phyloP scores from a whole-genome alignment of 78 protist species.

The slime mould (Dictyostelium discoideum) region DNA sequence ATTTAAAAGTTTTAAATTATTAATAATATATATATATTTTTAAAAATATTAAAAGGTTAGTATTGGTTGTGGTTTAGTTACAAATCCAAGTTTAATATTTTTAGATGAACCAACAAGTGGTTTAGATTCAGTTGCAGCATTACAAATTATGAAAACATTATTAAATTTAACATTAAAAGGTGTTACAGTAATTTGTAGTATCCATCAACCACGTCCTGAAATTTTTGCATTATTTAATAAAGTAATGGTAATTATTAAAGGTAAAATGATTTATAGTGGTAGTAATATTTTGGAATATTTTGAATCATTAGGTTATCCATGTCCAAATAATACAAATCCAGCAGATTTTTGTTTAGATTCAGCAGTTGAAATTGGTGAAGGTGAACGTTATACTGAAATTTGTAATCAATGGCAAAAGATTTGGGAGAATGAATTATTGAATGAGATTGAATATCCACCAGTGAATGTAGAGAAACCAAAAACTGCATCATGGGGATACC shows the following conservation, averaged over 20 bases:
- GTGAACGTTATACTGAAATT: slow-evolving; percentile 16
- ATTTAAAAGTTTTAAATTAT: too few species aligned
- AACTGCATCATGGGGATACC: neutral
- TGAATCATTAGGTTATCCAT: slow-evolving; percentile 20
- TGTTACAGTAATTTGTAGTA: slow-evolving; percentile 47
- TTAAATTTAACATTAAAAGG: slow-evolving; percentile 20
- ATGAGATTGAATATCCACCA: neutral
- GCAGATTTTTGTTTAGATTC: slow-evolving; percentile 58
- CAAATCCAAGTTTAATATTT: slow-evolving; percentile 75
- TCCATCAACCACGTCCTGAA: slow-evolving; percentile 91
- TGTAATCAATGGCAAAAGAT: neutral
- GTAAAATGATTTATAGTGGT: slow-evolving; percentile 52
- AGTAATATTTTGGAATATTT: slow-evolving; percentile 10
- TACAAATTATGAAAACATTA: slow-evolving; percentile 47
- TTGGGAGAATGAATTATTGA: neutral
- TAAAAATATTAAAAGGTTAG: neutral
- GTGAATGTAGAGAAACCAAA: neutral
- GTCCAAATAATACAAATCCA: slow-evolving; percentile 50
- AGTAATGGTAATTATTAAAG: slow-evolving; percentile 39
- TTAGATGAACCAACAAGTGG: slow-evolving; percentile 83
- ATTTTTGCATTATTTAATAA: slow-evolving; percentile 36
- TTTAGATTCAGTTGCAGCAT: slow-evolving; percentile 24
- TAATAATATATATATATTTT: neutral
- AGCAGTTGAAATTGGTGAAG: slow-evolving; percentile 27
- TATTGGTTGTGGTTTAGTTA: slow-evolving; percentile 82